Conservation (phyloP, 1,139 yeast genomes). For the Geotrichum cucujoidarum region DNA sequence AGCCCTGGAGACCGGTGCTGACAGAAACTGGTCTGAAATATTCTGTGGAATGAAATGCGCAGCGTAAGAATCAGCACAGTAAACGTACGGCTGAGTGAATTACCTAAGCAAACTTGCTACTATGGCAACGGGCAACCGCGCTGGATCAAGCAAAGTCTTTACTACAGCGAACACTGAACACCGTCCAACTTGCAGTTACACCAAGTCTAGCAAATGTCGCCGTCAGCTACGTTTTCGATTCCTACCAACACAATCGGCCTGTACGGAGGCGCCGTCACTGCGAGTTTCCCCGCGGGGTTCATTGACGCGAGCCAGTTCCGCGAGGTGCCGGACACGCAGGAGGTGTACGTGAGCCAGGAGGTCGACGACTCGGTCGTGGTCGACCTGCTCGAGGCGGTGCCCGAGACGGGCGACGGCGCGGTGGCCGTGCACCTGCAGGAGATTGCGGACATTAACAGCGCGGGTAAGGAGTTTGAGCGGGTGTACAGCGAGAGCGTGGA, state of each 20-base stretch:
- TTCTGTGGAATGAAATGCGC: no score
- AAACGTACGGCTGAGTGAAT: no score
- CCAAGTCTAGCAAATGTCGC: no score
- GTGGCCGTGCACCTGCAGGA: constrained; percentile 43
- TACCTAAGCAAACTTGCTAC: no score
- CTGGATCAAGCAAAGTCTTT: no score
- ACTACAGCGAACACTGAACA: no score
- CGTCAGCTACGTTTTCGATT: no score
- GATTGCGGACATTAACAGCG: constrained; percentile 39
- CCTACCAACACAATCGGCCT: constrained; percentile 29
- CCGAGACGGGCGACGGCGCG: constrained; percentile 35
- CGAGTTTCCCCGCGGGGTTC: constrained; percentile 50
- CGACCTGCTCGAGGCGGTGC: constrained; percentile 17
- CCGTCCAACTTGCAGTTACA: no score
- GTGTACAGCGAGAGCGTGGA: constrained; percentile 9
- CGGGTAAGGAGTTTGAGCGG: constrained; percentile 18
- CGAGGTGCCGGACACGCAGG: constrained; percentile 85
- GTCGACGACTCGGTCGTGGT: constrained; percentile 19
- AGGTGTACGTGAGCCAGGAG: constrained; percentile 53
- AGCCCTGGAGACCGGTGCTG: no score
- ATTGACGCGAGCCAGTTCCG: constrained; percentile 70
- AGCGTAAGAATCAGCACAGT: no score
- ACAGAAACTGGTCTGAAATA: no score
- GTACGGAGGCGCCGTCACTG: constrained; percentile 76
- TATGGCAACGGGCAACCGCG: no score